Evolutionary conservation across 768 basidiomycete species (phyloP).

Genomic region (Leccinum subtestaceum): DNA sequence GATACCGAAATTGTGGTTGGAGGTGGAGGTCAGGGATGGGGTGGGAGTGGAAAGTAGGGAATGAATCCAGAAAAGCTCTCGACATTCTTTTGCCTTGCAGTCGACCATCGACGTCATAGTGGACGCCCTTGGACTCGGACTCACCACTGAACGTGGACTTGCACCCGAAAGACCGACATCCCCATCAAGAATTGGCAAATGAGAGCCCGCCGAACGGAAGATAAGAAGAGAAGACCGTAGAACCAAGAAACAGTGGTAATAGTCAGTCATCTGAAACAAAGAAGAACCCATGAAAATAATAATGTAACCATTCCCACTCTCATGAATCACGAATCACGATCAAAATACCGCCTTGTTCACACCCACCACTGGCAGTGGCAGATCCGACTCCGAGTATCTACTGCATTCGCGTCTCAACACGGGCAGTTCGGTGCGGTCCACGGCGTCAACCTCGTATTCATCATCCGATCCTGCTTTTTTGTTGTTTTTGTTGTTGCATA

Average conservation of each 20-base stretch:
- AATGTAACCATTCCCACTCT: neutral
- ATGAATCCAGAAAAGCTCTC: neutral
- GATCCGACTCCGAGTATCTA: neutral
- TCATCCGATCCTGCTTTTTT: too few species aligned
- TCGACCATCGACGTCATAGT: too few species aligned
- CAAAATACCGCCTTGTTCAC: neutral
- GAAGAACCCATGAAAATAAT: neutral
- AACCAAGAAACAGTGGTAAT: neutral
- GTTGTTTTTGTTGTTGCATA: too few species aligned
- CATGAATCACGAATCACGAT: neutral
- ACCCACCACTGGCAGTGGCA: too few species aligned
- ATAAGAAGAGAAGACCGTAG: neutral
- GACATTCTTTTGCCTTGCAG: neutral
- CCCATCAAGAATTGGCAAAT: neutral
- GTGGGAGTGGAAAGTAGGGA: neutral
- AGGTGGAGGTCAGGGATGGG: neutral
- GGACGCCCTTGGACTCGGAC: too few species aligned
- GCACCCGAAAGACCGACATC: neutral
- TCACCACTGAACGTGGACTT: too few species aligned
- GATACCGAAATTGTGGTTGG: neutral
- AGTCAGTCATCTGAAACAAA: neutral
- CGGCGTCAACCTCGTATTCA: neutral
- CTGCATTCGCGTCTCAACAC: neutral
- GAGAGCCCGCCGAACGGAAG: neutral
- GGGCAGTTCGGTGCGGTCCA: slow-evolving; percentile 6